Percentiles rank a stretch among this genome's conserved stretches.
Conservation (phyloP, 164 flowering plant species). For the Umbilicus rupestris region DNA sequence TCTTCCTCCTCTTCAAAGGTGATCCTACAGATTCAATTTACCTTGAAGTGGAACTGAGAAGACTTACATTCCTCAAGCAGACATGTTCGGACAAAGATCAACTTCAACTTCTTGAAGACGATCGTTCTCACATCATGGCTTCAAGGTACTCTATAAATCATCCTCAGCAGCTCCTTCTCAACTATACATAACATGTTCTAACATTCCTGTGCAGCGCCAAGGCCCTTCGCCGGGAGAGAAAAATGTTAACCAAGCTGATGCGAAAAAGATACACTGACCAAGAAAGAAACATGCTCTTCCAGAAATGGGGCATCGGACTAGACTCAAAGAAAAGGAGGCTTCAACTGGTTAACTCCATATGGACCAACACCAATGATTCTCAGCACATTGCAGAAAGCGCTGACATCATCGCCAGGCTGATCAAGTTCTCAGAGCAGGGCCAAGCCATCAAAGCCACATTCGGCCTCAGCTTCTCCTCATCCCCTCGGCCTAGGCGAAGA, state of each 20-base stretch:
- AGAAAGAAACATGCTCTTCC: slow-evolving; percentile 50
- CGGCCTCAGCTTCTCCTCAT: slow-evolving; percentile 83
- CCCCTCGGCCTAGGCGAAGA: slow-evolving; percentile 32
- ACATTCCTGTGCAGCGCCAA: slow-evolving; percentile 29
- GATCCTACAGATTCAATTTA: slow-evolving; percentile 58
- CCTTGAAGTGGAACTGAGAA: slow-evolving; percentile 55
- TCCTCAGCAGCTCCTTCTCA: background rate
- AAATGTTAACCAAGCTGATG: slow-evolving; percentile 61
- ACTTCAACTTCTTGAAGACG: slow-evolving; percentile 27
- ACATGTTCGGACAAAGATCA: slow-evolving; percentile 28
- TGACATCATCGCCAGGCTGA: slow-evolving; percentile 53
- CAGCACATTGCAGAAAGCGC: slow-evolving; percentile 68
- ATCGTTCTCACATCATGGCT: slow-evolving; percentile 23
- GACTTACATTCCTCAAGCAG: slow-evolving; percentile 51
- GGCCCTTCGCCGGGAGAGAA: slow-evolving; percentile 64
- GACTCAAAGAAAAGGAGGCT: slow-evolving; percentile 58
- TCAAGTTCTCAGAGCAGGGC: slow-evolving; percentile 54
- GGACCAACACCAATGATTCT: slow-evolving; percentile 54
- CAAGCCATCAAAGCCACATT: slow-evolving; percentile 75
- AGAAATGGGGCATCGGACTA: slow-evolving; percentile 66
- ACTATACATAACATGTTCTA: background rate
- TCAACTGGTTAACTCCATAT: slow-evolving; percentile 49
- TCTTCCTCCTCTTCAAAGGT: slow-evolving; percentile 54
- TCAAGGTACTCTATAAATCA: slow-evolving; percentile 34
- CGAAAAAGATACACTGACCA: slow-evolving; percentile 45